Evolutionary conservation across 768 basidiomycete genomes (phyloP).

Genomic region (Pisolithus albus): DNA sequence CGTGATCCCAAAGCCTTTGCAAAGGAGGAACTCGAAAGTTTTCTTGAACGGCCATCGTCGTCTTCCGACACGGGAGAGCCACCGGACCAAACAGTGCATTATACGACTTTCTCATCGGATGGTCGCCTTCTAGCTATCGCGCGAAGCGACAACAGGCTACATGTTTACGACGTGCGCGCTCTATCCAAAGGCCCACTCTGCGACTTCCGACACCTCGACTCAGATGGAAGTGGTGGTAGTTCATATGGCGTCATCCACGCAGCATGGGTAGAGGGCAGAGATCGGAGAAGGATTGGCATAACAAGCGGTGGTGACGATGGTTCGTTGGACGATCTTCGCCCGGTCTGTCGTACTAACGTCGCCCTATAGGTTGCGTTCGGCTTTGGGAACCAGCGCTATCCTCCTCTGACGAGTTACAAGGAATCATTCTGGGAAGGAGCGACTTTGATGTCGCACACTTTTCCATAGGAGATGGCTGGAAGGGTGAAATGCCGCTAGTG

Average conservation of each 20-base stretch:
- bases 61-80: constrained; percentile 6
- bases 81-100: constrained; percentile 39
- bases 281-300: constrained; percentile 37
- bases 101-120: constrained; percentile 52
- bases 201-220: constrained; percentile 42
- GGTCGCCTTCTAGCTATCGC: constrained; percentile 54
- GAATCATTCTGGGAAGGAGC: constrained; percentile 43
- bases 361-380: constrained; percentile 49
- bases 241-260: constrained; percentile 45
- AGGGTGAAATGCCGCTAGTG: constrained; percentile 49
- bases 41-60: constrained; percentile 11
- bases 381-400: constrained; percentile 56
- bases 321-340: constrained; percentile 21
- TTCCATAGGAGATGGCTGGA: constrained; percentile 47
- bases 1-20: constrained; percentile 22
- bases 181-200: constrained; percentile 40
- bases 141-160: constrained; percentile 49
- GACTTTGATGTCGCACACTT: constrained; percentile 55
- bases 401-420: constrained; percentile 34
- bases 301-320: constrained; percentile 62
- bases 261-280: constrained; percentile 44
- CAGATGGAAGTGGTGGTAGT: constrained; percentile 21
- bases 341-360: constrained; percentile 1
- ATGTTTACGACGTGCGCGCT: constrained; percentile 60
- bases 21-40: constrained; percentile 31